Evolutionary conservation across 805 yeast species (phyloP).

Genomic region (Wickerhamiella qilinensis): DNA sequence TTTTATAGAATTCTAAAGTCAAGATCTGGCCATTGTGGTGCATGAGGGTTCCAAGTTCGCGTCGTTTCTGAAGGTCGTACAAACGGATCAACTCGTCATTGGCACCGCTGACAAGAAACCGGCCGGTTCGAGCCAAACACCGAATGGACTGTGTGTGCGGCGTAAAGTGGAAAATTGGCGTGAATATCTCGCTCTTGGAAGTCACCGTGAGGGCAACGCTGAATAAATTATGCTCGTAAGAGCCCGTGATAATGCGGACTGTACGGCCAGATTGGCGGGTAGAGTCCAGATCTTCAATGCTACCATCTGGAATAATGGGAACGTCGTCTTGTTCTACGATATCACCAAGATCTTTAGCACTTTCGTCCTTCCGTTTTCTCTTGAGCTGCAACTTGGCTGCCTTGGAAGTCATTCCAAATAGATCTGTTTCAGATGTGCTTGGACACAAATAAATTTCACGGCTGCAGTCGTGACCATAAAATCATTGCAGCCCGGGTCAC

Average conservation of each 20-base stretch:
- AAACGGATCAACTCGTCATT: conserved; percentile 92
- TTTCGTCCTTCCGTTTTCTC: no score
- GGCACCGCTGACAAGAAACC: conserved; percentile 84
- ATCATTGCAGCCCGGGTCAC: no score
- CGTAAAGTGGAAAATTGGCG: conserved; percentile 89
- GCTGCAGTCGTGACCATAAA: no score
- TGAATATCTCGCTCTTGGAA: conserved; percentile 35
- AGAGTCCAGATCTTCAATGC: conserved; percentile 2
- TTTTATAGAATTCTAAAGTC: conserved; percentile 39
- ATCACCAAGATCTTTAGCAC: no score
- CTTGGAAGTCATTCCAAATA: no score
- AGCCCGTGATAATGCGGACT: conserved; percentile 76
- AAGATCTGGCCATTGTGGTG: conserved; percentile 86
- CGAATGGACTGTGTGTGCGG: conserved; percentile 85
- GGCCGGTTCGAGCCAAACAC: conserved; percentile 62
- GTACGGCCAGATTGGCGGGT: conserved; percentile 6
- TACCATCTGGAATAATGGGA: conserved; percentile 2
- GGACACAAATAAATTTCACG: no score
- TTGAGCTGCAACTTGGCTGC: no score
- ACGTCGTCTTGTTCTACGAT: no score
- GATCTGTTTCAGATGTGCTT: no score
- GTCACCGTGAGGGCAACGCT: conserved; percentile 66
- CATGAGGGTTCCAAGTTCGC: conserved; percentile 79
- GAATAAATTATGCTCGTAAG: conserved; percentile 83
- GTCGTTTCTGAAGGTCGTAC: conserved; percentile 84